Evolutionary conservation across 2,329 filamentous ascomycete genomes (phyloP), one percentile per base, ranked within the genome.

Genomic region (Fusarium nygamai): DNA sequence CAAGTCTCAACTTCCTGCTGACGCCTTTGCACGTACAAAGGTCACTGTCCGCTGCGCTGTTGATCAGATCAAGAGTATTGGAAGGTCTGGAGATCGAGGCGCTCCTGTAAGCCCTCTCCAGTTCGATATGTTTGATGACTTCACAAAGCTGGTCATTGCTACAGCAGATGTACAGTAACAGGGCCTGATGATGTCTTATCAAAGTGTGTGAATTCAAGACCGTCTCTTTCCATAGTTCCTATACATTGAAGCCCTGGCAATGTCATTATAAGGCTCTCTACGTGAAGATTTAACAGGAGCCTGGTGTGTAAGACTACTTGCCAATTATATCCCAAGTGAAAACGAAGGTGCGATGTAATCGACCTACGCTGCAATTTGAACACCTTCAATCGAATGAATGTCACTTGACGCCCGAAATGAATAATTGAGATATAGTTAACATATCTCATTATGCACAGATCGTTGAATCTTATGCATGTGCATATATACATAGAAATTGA

Each of bases 181-280:
- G 12, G 3, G 8, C 20, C 19, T 12, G 6, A 10, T 5, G 4
- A 20, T 7, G 0, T 19, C 1, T 13, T 4, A 9, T 27, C 5
- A 5, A 20, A 31, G 20, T 17, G 5, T 1, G 27, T 11, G 13
- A n/a, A n/a, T 9, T 17, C 29, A 11, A 29, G 46, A 12, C 20
- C 14, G 10, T 11, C 27, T 12, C 14, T 22, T 22, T 48, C 4
- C 1, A 6, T 22, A 22, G 10, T 12, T 31, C 0, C 8, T 22
- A 48, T 17, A 12, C 16, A 33, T 50, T 7, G 14, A 19, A 9
- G 2, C 13, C 3, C 11, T 8, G 5, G 5, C 11, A 9, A 46
- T 13, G 5, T 46, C 11, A 44, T 24, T 2, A 17, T 12, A 19
- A 5, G 4, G 24, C 8, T 13, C 24, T 27, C 17, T 27, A 6